Evolutionary conservation across 257 asterid species (phyloP).

Genomic region (Solanum paucissectum): DNA sequence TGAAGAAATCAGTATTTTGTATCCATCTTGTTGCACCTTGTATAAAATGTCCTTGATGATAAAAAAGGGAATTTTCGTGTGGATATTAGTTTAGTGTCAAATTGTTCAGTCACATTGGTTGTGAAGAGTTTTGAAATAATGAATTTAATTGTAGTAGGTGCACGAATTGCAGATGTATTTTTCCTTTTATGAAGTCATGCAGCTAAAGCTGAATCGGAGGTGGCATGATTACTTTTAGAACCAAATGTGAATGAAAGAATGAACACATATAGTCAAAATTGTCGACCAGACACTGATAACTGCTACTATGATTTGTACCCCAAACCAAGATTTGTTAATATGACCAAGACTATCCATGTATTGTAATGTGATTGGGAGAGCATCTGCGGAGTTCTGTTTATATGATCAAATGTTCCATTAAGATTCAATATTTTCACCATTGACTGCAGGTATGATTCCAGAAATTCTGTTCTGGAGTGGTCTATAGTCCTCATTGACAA

Average conservation of each 20-base stretch:
- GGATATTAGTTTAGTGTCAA: neutral
- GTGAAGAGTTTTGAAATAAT: neutral
- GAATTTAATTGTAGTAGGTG: neutral
- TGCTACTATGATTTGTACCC: neutral
- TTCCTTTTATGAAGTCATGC: neutral
- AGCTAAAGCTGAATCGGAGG: neutral
- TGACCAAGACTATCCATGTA: neutral
- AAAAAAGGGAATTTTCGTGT: neutral
- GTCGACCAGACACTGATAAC: neutral
- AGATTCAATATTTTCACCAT: neutral
- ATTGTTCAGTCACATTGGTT: no score
- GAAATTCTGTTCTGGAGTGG: constrained; percentile 84
- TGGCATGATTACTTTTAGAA: neutral
- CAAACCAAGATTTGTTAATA: neutral
- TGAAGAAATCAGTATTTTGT: neutral
- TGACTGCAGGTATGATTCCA: constrained; percentile 65
- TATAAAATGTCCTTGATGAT: neutral
- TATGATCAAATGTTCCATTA: neutral
- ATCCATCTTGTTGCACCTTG: neutral
- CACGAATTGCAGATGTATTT: neutral
- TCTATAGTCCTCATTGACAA: constrained; percentile 70
- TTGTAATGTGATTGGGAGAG: neutral
- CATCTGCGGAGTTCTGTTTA: neutral
- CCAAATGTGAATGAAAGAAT: neutral
- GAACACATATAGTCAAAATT: neutral